A percentile compares a stretch with the other conserved stretches of the same genome.
Conservation (phyloP, 140 eudicot species). For the Bidens hawaiensis region DNA sequence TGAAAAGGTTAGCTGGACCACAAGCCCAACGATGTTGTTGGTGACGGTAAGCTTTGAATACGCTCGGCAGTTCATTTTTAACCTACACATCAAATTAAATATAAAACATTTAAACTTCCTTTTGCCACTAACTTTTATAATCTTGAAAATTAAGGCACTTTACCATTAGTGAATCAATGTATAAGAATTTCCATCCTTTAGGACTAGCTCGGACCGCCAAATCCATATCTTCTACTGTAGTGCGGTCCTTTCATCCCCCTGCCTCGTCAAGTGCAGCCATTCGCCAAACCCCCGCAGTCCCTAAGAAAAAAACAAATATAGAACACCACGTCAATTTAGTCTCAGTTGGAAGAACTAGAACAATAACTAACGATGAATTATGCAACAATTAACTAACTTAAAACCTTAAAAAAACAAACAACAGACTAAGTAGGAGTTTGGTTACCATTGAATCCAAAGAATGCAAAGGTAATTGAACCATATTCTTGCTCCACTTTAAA, state of each 20-base stretch:
- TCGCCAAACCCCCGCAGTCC: constrained; percentile 4
- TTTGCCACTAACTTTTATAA: neutral
- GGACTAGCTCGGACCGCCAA: neutral
- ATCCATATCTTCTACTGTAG: constrained; percentile 4
- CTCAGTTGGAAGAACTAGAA: neutral
- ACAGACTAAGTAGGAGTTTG: neutral
- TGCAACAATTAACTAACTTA: neutral
- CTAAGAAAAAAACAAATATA: neutral
- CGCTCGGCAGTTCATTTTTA: neutral
- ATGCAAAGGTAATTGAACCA: neutral
- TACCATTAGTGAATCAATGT: constrained; percentile 1
- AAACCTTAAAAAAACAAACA: neutral
- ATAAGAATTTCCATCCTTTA: constrained; percentile 1
- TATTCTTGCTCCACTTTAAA: constrained; percentile 2
- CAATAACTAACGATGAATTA: too few relatives aligned
- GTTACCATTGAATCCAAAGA: constrained; percentile 4
- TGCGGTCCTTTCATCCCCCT: constrained; percentile 7
- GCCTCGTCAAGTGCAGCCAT: constrained; percentile 5
- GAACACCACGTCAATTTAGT: neutral
- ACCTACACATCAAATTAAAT: neutral
- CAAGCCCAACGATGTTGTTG: constrained; percentile 7
- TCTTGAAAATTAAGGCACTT: neutral
- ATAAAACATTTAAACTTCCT: neutral
- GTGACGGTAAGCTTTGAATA: constrained; percentile 1
- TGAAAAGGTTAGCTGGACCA: constrained; percentile 8